Conservation (phyloP, 306 rosid genomes). For the Malus asiatica region DNA sequence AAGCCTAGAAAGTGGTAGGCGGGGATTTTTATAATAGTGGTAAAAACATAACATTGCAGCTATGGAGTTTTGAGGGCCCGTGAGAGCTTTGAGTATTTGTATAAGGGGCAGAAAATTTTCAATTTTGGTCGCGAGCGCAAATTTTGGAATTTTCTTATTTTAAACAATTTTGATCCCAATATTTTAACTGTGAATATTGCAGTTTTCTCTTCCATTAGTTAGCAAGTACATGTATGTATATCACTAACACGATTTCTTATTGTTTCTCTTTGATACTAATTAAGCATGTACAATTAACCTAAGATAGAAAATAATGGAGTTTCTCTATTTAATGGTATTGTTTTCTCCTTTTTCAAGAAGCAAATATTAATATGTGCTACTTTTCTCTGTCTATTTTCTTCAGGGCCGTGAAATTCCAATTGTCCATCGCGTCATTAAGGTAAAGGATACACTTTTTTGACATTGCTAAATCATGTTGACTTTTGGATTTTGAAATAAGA, state of each 20-base stretch:
- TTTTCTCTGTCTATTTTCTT: conserved; percentile 2
- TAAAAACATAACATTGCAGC: not conserved
- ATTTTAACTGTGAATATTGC: not conserved
- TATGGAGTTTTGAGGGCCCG: not conserved
- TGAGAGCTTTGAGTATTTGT: not conserved
- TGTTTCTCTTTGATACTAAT: not conserved
- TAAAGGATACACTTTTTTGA: conserved; percentile 12
- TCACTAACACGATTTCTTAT: not conserved
- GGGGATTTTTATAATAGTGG: too few species aligned
- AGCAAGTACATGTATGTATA: not conserved
- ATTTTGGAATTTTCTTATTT: not conserved
- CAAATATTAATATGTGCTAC: not conserved
- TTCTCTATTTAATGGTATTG: not conserved
- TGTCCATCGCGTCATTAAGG: conserved; percentile 93
- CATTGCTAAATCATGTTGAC: not conserved
- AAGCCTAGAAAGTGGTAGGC: too few species aligned
- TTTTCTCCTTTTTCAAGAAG: conserved; percentile 1
- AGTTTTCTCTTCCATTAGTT: not conserved
- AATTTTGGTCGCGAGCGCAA: not conserved
- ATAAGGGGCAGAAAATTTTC: not conserved
- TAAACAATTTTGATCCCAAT: not conserved
- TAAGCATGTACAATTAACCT: not conserved
- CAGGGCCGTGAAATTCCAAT: conserved; percentile 98
- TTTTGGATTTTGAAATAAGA: not conserved
- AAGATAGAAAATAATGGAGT: not conserved